phyloP scores from a whole-genome alignment of 306 rosid genomes.

The Aeschynomene evenia region DNA sequence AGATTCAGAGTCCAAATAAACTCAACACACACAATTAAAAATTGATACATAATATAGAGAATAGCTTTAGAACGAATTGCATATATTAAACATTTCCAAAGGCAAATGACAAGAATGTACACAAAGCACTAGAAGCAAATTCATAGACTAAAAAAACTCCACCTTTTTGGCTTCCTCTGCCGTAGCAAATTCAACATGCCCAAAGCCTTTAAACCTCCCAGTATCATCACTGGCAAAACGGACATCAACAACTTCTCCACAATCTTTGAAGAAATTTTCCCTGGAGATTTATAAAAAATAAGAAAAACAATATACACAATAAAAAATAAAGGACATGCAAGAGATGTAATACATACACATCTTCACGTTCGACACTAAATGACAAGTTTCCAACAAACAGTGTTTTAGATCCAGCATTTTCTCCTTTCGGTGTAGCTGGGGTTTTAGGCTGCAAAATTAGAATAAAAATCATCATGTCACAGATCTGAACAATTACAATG shows the following conservation, averaged over 20 bases:
- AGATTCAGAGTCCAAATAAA: not conserved
- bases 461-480: not conserved
- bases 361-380: conserved; percentile 42
- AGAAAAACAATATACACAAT: not conserved
- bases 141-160: not conserved
- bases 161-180: conserved; percentile 62
- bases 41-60: not conserved
- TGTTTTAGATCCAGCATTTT: conserved; percentile 44
- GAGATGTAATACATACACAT: conserved; percentile 54
- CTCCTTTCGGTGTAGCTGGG: conserved; percentile 51
- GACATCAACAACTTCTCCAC: conserved; percentile 67
- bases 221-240: conserved; percentile 49
- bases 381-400: conserved; percentile 75
- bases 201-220: conserved; percentile 75
- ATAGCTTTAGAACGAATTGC: not conserved
- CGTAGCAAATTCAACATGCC: conserved; percentile 79
- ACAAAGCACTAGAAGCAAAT: not conserved
- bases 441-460: conserved; percentile 58
- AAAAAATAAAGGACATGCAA: not conserved
- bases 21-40: not conserved
- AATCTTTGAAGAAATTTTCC: conserved; percentile 63
- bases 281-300: conserved; percentile 35
- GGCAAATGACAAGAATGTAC: not conserved
- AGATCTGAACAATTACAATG: not conserved
- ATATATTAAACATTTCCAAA: not conserved